Evolutionary conservation across 345 rosid genomes (phyloP), one percentile per base, ranked within the genome.

Genomic region (Eucalyptus polyanthemos): DNA sequence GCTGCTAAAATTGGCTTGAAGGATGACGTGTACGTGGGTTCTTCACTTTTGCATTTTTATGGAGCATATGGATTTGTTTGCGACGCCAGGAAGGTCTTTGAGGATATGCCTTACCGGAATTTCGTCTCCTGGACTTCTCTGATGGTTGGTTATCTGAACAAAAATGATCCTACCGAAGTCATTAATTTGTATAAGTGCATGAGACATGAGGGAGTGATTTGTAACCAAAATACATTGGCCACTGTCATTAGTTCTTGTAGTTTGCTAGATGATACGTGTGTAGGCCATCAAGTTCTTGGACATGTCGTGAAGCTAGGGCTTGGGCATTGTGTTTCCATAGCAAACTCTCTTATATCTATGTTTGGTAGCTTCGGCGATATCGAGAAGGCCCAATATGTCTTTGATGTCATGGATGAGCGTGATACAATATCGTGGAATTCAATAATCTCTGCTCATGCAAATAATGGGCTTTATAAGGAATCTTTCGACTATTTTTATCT

Each of bases 61-160:
- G 98, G 97, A 50, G 91, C 89, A 65, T 92, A 93, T 90, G 95
- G 95, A 14, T 88, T 92, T 80, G 93, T 92, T 91, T 80, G 90
- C 44, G 86, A 92, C 76, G 95, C 98, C 19, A 91, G 89, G 91
- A 97, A 88, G 91, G 90, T 97, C 80, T 97, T 97, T 88, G 94
- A 95, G 89, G 99, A 96, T 94, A 96, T 97, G 98, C 96, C 96
- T 1, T 88, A 92, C 80, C 93, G 93, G 89, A 97, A 97, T 89
- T 96, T 96, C 11, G 99, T 96, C 88, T 95, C 99, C 62, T 96
- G 99, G 99, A 97, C 99, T 91, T 96, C 99, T 42, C 87, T 97
- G 92, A 96, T 97, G 99, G 95, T 92, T 91, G 93, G 96, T 69
- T 95, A 93, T 91, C 87, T 91, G 88, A 95, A 95, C 90, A 89